Evolutionary conservation across 2,329 filamentous ascomycete species (phyloP).

Genomic region (Dendrostoma leiphaemia): DNA sequence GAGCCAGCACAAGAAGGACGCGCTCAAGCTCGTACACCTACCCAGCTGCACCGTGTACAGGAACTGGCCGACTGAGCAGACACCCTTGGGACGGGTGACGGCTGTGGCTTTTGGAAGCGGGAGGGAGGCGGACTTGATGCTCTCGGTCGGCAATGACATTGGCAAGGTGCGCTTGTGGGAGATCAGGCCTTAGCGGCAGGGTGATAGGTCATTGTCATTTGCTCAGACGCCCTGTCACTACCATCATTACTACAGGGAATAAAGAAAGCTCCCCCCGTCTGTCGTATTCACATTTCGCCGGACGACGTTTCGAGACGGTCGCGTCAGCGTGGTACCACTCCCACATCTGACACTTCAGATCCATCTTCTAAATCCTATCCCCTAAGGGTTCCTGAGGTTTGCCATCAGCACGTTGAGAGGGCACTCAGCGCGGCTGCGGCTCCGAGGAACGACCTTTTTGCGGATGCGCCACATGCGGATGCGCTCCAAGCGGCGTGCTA

Average conservation of each 20-base stretch:
- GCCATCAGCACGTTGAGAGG: slow-evolving; percentile 38
- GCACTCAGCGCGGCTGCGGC: slow-evolving; percentile 36
- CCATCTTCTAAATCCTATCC: neutral
- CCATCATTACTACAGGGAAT: neutral
- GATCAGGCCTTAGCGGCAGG: slow-evolving; percentile 59
- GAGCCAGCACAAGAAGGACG: slow-evolving; percentile 84
- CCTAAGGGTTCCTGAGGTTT: slow-evolving; percentile 24
- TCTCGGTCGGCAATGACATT: slow-evolving; percentile 85
- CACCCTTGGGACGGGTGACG: slow-evolving; percentile 81
- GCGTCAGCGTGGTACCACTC: neutral
- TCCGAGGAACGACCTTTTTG: slow-evolving; percentile 45
- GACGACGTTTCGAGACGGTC: too few relatives aligned
- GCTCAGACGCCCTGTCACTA: neutral
- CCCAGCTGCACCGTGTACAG: slow-evolving; percentile 91
- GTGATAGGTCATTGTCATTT: neutral
- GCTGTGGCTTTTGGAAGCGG: slow-evolving; percentile 65
- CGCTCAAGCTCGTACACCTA: slow-evolving; percentile 81
- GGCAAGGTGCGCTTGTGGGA: slow-evolving; percentile 93
- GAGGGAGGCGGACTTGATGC: slow-evolving; percentile 51
- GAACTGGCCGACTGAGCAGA: slow-evolving; percentile 94
- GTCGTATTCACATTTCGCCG: neutral
- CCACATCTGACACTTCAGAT: neutral
- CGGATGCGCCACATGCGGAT: too few relatives aligned
- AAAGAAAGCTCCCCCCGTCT: neutral
- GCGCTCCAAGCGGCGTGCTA: too few relatives aligned